Evolutionary conservation across 2,329 filamentous ascomycete species (phyloP), one percentile per base, ranked within the genome.

Genomic region (Blastomyces emzantsi): DNA sequence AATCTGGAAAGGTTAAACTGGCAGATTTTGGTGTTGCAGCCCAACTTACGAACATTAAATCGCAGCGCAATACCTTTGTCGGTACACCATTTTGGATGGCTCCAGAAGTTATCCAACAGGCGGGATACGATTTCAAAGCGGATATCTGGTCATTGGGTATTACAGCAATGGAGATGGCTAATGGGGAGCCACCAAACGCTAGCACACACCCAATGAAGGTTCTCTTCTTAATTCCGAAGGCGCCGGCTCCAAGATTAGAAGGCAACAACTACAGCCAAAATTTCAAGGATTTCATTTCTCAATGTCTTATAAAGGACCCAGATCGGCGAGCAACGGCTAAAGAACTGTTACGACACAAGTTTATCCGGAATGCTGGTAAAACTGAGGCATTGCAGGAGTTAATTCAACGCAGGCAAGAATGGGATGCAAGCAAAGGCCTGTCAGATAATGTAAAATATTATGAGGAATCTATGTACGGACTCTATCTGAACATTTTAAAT

Each of bases 71-170:
- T 76, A 99, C 94, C 0, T 97, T 99, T 72, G 94, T 99, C 25
- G 94, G 94, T 25, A 97, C 93, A 0, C 94, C 94, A 0, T 96
- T 95, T 73, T 96, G 92, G 92, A 96, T 96, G 92, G 92, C 92
- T 0, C 92, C 92, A 1, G 92, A 96, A 73, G 92, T 96, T 45
- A 96, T 96, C 69, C 88, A 95, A 74, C 91, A 96, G 76, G 86
- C 90, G 67, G 85, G 85, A 52, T 87, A 88, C 69, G 91, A 93
- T 74, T 94, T 90, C 79, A 94, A 94, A 76, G 92, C 92, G 6
- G 92, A 96, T 72, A 92, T 96, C 64, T 96, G 92, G 92, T 95
- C 90, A 0, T 78, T 96, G 55, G 92, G 92, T 8, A 96, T 96
- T 70, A 96, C 91, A 0, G 92, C 92, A 15, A 91, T 96, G 76